Base-by-base conservation (phyloP, 768 basidiomycete species). In the Gelatoporia subvermispora region DNA sequence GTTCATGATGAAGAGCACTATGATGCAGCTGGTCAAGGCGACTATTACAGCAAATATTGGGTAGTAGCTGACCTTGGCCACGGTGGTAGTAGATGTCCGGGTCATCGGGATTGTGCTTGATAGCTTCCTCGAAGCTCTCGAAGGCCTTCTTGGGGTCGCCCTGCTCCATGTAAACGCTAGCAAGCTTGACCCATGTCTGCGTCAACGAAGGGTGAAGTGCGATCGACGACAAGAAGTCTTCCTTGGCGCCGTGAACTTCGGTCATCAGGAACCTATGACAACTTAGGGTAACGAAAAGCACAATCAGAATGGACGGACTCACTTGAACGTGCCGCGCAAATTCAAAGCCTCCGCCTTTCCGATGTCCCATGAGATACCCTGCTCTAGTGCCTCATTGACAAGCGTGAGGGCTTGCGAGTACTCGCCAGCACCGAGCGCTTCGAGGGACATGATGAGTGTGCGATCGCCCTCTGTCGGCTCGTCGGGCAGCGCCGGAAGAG, bases 71-170 rank as follows among this genome's bases (percentile, higher is more conserved):
- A 88, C 90, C 90, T 75, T 99, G 96, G 39, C 95, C 96, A 57
- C 94, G 91, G 66, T 99, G 96, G 69, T 99, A 99, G 73, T 91
- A 98, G 48, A 96, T 92, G 67, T 98, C 95, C 0, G 95, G 85
- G 68, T 98, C 94, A 41, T 82, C 72, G 5, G 84, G 71, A 59
- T 98, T 84, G 56, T 87, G 78, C 57, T 76, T 74, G 62, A 93
- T 85, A 1, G 96, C 96, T 53, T 85, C 75, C 38, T 95, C 93
- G 63, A 97, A 98, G 64, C 87, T 89, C 50, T 85, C 81, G 68
- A 98, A 93, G 1, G 95, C 88, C 55, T 80, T 81, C 17, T 74
- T 69, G 11, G 88, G 77, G 53, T 93, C 80, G 35, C 85, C 85
- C 59, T 94, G 85, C 65, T 99, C 96, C 95, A 99, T 98, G 67